phyloP scores from a whole-genome alignment of 2,329 filamentous ascomycete genomes.

The Venturia oleaginea region DNA sequence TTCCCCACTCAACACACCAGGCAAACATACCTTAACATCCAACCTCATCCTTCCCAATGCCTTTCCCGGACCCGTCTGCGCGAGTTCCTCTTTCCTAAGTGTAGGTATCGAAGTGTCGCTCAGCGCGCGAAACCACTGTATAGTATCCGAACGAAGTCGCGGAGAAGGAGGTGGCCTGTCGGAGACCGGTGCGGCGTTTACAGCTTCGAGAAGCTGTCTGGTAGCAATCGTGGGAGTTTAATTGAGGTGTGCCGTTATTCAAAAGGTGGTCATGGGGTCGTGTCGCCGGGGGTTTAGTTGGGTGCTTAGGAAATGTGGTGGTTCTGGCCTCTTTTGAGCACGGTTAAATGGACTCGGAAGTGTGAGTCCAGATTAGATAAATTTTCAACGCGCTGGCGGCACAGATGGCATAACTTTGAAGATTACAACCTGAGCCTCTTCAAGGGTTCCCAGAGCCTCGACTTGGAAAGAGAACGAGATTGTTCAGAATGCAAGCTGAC shows the following conservation, averaged over 20 bases:
- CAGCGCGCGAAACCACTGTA: background rate
- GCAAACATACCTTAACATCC: constrained; percentile 34
- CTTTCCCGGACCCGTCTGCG: background rate
- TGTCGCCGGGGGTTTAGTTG: too few species aligned
- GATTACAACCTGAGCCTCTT: too few species aligned
- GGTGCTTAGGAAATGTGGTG: too few species aligned
- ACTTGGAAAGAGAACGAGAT: too few species aligned
- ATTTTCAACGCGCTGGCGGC: too few species aligned
- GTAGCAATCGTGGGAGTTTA: background rate
- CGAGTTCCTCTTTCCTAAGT: background rate
- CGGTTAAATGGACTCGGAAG: too few species aligned
- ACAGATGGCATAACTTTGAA: too few species aligned
- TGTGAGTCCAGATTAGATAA: too few species aligned
- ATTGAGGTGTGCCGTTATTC: background rate
- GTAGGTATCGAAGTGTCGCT: background rate
- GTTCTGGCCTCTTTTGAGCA: too few species aligned
- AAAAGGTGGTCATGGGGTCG: background rate
- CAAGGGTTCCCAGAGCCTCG: too few species aligned
- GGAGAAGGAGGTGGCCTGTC: background rate
- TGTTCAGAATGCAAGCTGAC: background rate
- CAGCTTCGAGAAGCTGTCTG: background rate
- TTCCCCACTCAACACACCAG: background rate
- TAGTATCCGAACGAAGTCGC: background rate
- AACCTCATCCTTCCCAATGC: constrained; percentile 30
- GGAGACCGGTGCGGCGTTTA: background rate